Conservation (phyloP, 371 early-diverging fungal species). For the Nematocida sp. region DNA sequence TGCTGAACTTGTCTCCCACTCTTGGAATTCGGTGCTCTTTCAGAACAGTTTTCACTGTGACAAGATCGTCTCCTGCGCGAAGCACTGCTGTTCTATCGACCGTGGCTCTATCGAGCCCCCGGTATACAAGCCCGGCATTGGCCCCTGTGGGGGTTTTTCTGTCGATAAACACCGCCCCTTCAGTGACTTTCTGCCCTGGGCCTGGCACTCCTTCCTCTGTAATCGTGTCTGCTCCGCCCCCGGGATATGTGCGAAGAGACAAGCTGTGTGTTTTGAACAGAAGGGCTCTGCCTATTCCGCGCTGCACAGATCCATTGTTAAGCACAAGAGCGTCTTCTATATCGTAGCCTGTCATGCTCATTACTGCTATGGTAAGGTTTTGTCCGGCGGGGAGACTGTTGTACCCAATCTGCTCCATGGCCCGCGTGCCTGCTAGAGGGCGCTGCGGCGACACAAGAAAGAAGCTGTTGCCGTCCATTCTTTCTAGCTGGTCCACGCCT, state of each 20-base stretch:
- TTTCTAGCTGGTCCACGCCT: conserved; percentile 81
- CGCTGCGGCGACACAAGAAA: conserved; percentile 90
- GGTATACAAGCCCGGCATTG: conserved; percentile 69
- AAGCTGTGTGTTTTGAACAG: conserved; percentile 76
- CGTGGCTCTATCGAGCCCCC: conserved; percentile 55
- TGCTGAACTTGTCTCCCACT: conserved; percentile 97
- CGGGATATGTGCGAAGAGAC: conserved; percentile 74
- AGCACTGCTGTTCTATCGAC: conserved; percentile 74
- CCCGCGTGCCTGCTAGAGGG: conserved; percentile 93
- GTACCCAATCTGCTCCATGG: conserved; percentile 89
- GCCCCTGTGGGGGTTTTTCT: conserved; percentile 72
- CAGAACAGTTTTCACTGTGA: conserved; percentile 81
- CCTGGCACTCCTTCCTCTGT: conserved; percentile 77
- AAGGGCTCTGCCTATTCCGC: conserved; percentile 94
- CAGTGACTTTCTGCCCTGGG: conserved; percentile 73
- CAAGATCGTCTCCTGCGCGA: conserved; percentile 81
- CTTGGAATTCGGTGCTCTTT: conserved; percentile 92
- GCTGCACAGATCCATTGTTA: conserved; percentile 88
- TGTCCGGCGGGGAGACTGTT: conserved; percentile 96
- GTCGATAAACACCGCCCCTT: conserved; percentile 72
- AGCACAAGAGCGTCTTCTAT: conserved; percentile 97
- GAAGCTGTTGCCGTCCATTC: conserved; percentile 89
- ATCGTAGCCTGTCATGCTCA: conserved; percentile 98
- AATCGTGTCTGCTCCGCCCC: conserved; percentile 77
- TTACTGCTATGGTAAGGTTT: conserved; percentile 96